Percentiles rank a stretch among this genome's conserved stretches.
Evolutionary conservation across 176 grass and related monocot species (phyloP).

Genomic region (Carex pumila): DNA sequence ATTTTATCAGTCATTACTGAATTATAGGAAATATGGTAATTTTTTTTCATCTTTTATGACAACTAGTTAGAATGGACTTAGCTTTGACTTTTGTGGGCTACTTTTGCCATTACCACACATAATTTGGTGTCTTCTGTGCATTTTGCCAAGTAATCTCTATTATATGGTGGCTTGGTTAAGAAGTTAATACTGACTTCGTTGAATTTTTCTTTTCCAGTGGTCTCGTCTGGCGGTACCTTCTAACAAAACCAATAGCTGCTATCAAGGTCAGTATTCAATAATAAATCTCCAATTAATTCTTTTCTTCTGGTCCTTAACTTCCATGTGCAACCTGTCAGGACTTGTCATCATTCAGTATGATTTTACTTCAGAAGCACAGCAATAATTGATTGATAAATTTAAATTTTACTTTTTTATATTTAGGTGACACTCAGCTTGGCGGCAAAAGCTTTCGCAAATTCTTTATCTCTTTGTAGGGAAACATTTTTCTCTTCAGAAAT

Average conservation of each 20-base stretch:
- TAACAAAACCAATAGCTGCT: constrained; percentile 76
- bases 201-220: constrained; percentile 38
- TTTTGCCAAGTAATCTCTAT: background rate
- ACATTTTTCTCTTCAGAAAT: constrained; percentile 91
- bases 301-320: background rate
- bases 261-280: constrained; percentile 48
- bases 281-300: background rate
- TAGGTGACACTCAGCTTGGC: constrained; percentile 94
- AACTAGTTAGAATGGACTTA: background rate
- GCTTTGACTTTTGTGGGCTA: background rate
- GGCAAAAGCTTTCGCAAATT: constrained; percentile 90
- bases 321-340: background rate
- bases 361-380: background rate
- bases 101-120: background rate
- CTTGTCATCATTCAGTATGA: background rate
- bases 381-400: background rate
- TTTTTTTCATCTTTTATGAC: background rate
- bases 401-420: background rate
- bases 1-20: background rate
- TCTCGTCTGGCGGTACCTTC: constrained; percentile 80
- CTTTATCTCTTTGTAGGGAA: constrained; percentile 75
- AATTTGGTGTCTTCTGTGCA: background rate
- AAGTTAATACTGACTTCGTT: background rate
- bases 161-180: background rate
- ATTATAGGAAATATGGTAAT: background rate